Evolutionary conservation across 441 rosid genomes (phyloP).

Genomic region (Corymbia citriodora): DNA sequence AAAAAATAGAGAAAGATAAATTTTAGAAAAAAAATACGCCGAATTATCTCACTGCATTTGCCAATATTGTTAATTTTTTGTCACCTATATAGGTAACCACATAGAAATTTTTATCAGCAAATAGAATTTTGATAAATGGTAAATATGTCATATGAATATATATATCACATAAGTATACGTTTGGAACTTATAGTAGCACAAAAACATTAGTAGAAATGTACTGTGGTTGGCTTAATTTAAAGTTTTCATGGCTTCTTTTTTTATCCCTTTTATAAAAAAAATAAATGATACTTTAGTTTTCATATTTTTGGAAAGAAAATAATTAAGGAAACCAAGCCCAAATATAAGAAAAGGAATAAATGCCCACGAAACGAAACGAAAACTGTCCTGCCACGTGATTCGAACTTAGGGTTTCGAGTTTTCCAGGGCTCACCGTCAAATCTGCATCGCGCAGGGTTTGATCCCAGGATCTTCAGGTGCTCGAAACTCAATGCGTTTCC

Average conservation of each 20-base stretch:
- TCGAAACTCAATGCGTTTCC: neutral
- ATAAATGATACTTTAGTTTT: neutral
- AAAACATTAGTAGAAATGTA: too few relatives aligned
- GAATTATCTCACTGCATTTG: too few relatives aligned
- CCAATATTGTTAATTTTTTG: too few relatives aligned
- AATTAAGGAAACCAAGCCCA: neutral
- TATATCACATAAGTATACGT: too few relatives aligned
- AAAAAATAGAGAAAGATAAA: too few relatives aligned
- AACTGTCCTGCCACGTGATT: neutral
- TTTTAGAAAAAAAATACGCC: too few relatives aligned
- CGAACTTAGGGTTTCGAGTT: neutral
- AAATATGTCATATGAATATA: too few relatives aligned
- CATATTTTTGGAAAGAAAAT: neutral
- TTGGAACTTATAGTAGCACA: too few relatives aligned
- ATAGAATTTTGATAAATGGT: neutral
- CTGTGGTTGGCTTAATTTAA: too few relatives aligned
- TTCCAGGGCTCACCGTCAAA: neutral
- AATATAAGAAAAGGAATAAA: neutral
- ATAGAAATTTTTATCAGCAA: rapidly evolving
- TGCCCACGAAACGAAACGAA: neutral
- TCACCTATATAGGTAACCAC: too few relatives aligned
- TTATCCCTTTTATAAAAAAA: neutral
- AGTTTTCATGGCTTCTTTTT: too few relatives aligned
- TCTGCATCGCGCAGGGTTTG: neutral
- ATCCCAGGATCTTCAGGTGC: neutral